Evolutionary conservation across 163 green algal genomes (phyloP), one percentile per base, ranked within the genome.

Genomic region (Coccomyxa subellipsoidea): DNA sequence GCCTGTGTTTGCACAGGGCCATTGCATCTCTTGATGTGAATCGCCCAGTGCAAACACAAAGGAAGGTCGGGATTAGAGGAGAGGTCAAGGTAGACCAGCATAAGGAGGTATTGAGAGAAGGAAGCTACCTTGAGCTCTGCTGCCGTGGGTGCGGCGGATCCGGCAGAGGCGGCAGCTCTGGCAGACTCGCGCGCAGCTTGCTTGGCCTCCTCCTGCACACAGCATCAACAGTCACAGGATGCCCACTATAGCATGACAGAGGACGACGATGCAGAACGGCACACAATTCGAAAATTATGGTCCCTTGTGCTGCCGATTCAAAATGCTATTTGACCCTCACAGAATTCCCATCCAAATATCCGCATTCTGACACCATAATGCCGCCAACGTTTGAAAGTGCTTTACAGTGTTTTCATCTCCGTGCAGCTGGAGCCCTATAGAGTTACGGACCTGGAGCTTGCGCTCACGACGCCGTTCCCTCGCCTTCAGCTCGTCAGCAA

Each of bases 401-500:
- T n/a, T n/a, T n/a, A n/a, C n/a, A n/a, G n/a, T n/a, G n/a, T n/a
- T n/a, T n/a, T n/a, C n/a, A n/a, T n/a, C n/a, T n/a, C n/a, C n/a
- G n/a, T n/a, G n/a, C n/a, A n/a, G n/a, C n/a, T n/a, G n/a, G n/a
- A n/a, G n/a, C n/a, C n/a, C n/a, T n/a, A n/a, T 73, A 23, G n/a
- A 12, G 27, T 35, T 73, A 34, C n/a, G 32, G 8, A 88, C 82
- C 31, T 91, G 89, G 1, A 80, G 87, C 5, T 84, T 80, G 37
- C 89, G 81, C n/a, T 85, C 80, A 1, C 92, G 86, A 25, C 85
- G 80, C 34, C 85, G 82, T 34, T 90, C 89, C 0, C 93, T 86
- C 36, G 77, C 78, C 5, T 39, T 71, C 71, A 95, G 81, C 87
- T 95, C 92, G 9, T 93, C 88, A 0, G 80, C 83, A 80, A 96